These are phyloP conservation scores for Claviceps spartinae DNA, from an alignment of 2,329 filamentous ascomycete species.

Conservation along the genomic window DNA sequence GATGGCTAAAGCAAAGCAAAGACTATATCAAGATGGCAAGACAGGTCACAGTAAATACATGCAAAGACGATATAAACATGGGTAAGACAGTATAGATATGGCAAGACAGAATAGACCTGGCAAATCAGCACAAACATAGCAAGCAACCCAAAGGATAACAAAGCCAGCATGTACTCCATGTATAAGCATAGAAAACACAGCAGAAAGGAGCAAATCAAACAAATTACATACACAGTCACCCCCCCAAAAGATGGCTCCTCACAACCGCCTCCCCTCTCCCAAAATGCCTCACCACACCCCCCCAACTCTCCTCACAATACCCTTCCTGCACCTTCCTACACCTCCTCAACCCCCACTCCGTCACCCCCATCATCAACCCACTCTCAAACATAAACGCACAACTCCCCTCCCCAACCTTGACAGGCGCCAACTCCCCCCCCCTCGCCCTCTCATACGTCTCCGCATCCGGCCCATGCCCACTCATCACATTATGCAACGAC, in stretches of 20 bases:
- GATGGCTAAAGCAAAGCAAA: no score
- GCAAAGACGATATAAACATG: no score
- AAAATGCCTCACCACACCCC: slow-evolving; percentile 50
- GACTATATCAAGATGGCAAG: no score
- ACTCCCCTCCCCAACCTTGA: slow-evolving; percentile 45
- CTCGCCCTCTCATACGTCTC: slow-evolving; percentile 42
- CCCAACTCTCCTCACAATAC: slow-evolving; percentile 64
- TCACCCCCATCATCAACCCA: slow-evolving; percentile 56
- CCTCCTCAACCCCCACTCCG: slow-evolving; percentile 51
- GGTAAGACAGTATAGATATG: no score
- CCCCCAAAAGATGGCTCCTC: slow-evolving; percentile 10
- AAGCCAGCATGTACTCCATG: no score
- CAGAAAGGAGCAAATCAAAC: background rate
- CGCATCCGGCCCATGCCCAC: slow-evolving; percentile 49
- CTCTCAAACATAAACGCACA: slow-evolving; percentile 61
- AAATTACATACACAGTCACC: background rate
- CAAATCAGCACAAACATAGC: no score
- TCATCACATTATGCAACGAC: slow-evolving; percentile 57
- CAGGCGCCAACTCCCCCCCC: slow-evolving; percentile 37
- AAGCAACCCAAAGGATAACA: no score
- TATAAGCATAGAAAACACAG: background rate
- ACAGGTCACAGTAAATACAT: no score
- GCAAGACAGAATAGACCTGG: no score
- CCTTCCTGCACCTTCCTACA: slow-evolving; percentile 41
- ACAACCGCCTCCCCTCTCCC: slow-evolving; percentile 22